Conservation (phyloP, 108 stramenopile genomes). For the Cyclotella distinguenda region DNA sequence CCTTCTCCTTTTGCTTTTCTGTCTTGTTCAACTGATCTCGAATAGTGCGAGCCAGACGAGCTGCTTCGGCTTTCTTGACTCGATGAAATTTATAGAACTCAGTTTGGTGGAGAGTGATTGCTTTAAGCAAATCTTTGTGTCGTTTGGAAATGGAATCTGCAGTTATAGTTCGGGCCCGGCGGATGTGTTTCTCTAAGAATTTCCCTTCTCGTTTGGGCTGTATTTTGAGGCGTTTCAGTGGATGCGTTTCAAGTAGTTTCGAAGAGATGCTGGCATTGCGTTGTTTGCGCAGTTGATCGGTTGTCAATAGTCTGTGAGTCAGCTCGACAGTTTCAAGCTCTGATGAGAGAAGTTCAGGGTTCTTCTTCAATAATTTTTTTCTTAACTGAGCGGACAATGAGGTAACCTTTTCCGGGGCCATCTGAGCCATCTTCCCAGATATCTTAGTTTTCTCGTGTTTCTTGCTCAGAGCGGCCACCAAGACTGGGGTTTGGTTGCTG, state of each 20-base stretch:
- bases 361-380: slow-evolving; percentile 17
- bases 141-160: slow-evolving; percentile 68
- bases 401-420: slow-evolving; percentile 7
- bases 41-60: slow-evolving; percentile 59
- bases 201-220: slow-evolving; percentile 75
- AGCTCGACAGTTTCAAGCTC: background rate
- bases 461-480: slow-evolving; percentile 14
- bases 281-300: slow-evolving; percentile 20
- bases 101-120: slow-evolving; percentile 57
- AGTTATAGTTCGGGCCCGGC: slow-evolving; percentile 62
- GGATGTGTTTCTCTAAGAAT: slow-evolving; percentile 69
- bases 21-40: slow-evolving; percentile 73
- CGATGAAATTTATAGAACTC: slow-evolving; percentile 84
- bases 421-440: background rate
- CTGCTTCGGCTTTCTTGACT: slow-evolving; percentile 53
- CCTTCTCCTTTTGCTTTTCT: slow-evolving; percentile 73
- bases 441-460: background rate
- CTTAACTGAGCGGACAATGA: slow-evolving; percentile 22
- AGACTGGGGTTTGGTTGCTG: slow-evolving; percentile 19
- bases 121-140: slow-evolving; percentile 72
- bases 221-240: slow-evolving; percentile 67
- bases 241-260: slow-evolving; percentile 59
- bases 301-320: slow-evolving; percentile 5
- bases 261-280: slow-evolving; percentile 17
- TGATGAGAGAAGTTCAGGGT: slow-evolving; percentile 1